Percentiles rank a stretch among this genome's conserved stretches.
Evolutionary conservation across 192 early-diverging fungal genomes (phyloP).

Genomic region (Irineochytrium annulatum): DNA sequence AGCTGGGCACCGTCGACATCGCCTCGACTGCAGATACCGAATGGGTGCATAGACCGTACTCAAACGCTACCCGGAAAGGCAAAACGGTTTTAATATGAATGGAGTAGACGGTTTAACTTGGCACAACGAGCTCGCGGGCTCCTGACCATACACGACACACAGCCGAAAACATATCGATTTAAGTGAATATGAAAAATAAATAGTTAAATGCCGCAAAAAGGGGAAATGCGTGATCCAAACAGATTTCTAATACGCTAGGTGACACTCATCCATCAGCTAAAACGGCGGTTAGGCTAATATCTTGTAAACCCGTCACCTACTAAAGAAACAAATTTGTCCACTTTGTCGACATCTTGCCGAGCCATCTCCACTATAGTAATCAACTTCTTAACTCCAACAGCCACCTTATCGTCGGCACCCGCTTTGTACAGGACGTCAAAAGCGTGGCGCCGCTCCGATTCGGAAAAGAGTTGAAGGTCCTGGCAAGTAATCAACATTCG

Average conservation of each 20-base stretch:
- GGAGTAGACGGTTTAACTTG: no score
- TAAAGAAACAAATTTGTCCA: constrained; percentile 66
- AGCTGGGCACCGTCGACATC: constrained; percentile 90
- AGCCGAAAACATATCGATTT: no score
- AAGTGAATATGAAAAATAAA: no score
- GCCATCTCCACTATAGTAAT: constrained; percentile 90
- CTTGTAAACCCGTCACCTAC: no score
- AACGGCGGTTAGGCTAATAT: no score
- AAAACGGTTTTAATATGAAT: no score
- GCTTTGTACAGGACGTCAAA: constrained; percentile 49
- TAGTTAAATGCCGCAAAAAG: no score
- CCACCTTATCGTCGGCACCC: constrained; percentile 55
- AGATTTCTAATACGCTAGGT: no score
- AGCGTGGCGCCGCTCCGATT: constrained; percentile 56
- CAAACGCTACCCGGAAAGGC: constrained; percentile 72
- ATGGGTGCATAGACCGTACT: constrained; percentile 92
- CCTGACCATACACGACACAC: no score
- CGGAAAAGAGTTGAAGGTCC: constrained; percentile 64
- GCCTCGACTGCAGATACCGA: constrained; percentile 88
- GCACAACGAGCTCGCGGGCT: no score
- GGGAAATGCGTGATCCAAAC: no score
- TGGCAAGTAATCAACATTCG: constrained; percentile 6
- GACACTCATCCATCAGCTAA: no score
- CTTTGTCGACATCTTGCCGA: constrained; percentile 75
- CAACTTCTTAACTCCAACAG: constrained; percentile 88